Evolutionary conservation across 495 filamentous ascomycete species (phyloP).

Genomic region (Thermothielavioides terrestris): DNA sequence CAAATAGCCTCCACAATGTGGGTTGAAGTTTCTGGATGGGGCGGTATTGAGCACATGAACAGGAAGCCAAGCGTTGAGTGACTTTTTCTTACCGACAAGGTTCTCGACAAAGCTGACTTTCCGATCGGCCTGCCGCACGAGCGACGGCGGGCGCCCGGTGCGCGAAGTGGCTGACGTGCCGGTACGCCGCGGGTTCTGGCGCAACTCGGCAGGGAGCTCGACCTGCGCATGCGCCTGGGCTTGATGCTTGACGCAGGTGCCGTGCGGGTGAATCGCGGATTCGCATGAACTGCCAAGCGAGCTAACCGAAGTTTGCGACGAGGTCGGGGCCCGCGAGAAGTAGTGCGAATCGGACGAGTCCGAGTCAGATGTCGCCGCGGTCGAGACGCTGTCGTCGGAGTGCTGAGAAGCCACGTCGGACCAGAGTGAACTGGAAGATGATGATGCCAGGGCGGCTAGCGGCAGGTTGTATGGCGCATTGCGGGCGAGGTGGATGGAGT

Average conservation of each 20-base stretch:
- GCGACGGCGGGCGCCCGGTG: slow-evolving; percentile 64
- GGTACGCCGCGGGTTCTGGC: slow-evolving; percentile 77
- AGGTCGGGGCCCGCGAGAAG: slow-evolving; percentile 20
- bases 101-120: slow-evolving; percentile 95
- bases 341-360: slow-evolving; percentile 37
- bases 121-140: slow-evolving; percentile 84
- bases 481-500: slow-evolving; percentile 34
- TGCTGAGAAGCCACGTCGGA: slow-evolving; percentile 58
- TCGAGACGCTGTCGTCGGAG: slow-evolving; percentile 34
- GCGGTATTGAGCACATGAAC: slow-evolving; percentile 24
- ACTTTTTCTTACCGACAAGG: slow-evolving; percentile 81
- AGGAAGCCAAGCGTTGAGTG: slow-evolving; percentile 4
- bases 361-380: slow-evolving; percentile 30
- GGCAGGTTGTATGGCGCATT: slow-evolving; percentile 57
- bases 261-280: slow-evolving; percentile 16
- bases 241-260: slow-evolving; percentile 25
- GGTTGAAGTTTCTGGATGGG: slow-evolving; percentile 73
- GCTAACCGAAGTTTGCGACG: slow-evolving; percentile 26
- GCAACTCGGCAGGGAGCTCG: slow-evolving; percentile 56
- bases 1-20: slow-evolving; percentile 97
- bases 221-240: slow-evolving; percentile 22
- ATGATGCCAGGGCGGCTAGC: slow-evolving; percentile 62
- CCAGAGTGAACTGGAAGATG: slow-evolving; percentile 70
- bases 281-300: slow-evolving; percentile 23
- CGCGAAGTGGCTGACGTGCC: slow-evolving; percentile 44